phyloP scores from a whole-genome alignment of 441 rosid genomes.

The Jatropha podagrica region DNA sequence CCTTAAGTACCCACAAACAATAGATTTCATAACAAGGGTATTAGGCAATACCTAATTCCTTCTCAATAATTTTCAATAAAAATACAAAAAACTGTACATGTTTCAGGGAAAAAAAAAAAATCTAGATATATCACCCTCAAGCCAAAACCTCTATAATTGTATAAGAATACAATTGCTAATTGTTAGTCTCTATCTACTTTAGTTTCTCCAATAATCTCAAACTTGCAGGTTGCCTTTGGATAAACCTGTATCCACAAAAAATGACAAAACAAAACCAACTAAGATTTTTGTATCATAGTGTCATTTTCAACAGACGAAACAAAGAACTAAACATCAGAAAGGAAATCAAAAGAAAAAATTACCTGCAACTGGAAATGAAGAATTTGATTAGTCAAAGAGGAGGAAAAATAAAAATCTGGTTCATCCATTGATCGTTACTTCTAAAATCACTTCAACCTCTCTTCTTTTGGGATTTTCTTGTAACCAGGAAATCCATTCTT shows the following conservation, averaged over 20 bases:
- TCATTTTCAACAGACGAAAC: background rate
- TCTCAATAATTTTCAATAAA: background rate
- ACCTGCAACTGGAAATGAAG: conserved; percentile 35
- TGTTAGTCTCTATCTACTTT: background rate
- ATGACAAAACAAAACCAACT: background rate
- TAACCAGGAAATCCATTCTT: conserved; percentile 74
- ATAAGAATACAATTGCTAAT: background rate
- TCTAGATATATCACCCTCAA: background rate
- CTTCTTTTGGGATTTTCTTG: conserved; percentile 59
- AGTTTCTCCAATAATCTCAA: conserved; percentile 21
- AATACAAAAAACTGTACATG: background rate
- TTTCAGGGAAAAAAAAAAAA: background rate
- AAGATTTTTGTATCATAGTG: background rate
- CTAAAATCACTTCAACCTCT: conserved; percentile 47
- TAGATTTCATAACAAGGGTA: background rate
- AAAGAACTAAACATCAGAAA: background rate
- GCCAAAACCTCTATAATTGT: background rate
- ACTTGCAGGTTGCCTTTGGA: conserved; percentile 21
- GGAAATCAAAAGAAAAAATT: background rate
- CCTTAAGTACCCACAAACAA: background rate
- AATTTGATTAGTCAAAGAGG: conserved; percentile 14
- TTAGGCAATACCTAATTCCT: background rate
- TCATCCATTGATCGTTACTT: background rate
- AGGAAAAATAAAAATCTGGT: background rate
- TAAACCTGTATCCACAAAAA: conserved; percentile 28